Percentiles rank a stretch among this genome's conserved stretches.
phyloP scores from a whole-genome alignment of 352 stramenopile species.

The Phytophthora hybrid region DNA sequence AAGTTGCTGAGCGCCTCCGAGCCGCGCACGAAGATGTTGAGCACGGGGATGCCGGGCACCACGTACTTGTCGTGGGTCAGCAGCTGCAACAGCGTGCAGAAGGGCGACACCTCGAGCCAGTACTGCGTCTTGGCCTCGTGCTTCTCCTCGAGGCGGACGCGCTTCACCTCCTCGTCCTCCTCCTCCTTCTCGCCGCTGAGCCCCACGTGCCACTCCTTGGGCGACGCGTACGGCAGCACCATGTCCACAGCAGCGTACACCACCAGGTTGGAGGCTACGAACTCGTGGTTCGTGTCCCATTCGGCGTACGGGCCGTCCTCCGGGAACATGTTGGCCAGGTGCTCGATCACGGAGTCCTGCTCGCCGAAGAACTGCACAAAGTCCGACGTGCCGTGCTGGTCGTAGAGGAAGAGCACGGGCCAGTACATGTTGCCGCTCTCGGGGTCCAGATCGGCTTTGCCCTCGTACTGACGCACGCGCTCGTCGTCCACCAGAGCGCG shows the following conservation, averaged over 20 bases:
- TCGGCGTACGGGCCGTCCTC: constrained; percentile 86
- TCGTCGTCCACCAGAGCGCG: constrained; percentile 81
- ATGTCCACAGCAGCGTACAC: constrained; percentile 81
- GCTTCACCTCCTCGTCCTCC: constrained; percentile 69
- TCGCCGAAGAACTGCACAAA: constrained; percentile 87
- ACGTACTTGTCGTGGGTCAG: constrained; percentile 82
- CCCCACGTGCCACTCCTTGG: constrained; percentile 81
- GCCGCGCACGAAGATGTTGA: constrained; percentile 85
- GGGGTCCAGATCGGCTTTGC: constrained; percentile 77
- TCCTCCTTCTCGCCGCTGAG: constrained; percentile 80
- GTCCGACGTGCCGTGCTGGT: constrained; percentile 86
- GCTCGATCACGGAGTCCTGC: constrained; percentile 83
- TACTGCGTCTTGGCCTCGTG: constrained; percentile 80
- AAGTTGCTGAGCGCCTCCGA: constrained; percentile 73
- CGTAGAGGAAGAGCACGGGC: constrained; percentile 88
- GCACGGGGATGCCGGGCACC: constrained; percentile 82
- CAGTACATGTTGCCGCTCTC: constrained; percentile 74
- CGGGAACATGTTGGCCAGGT: constrained; percentile 91
- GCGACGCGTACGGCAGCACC: constrained; percentile 65
- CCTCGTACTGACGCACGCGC: constrained; percentile 83
- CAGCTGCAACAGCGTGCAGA: constrained; percentile 80
- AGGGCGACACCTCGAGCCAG: constrained; percentile 84
- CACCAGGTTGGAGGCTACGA: constrained; percentile 79
- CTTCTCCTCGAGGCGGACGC: constrained; percentile 71
- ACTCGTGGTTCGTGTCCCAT: constrained; percentile 78